A percentile compares a stretch with the other conserved stretches of the same genome.
Conservation (phyloP, 768 basidiomycete genomes). For the Amanita exitialis region DNA sequence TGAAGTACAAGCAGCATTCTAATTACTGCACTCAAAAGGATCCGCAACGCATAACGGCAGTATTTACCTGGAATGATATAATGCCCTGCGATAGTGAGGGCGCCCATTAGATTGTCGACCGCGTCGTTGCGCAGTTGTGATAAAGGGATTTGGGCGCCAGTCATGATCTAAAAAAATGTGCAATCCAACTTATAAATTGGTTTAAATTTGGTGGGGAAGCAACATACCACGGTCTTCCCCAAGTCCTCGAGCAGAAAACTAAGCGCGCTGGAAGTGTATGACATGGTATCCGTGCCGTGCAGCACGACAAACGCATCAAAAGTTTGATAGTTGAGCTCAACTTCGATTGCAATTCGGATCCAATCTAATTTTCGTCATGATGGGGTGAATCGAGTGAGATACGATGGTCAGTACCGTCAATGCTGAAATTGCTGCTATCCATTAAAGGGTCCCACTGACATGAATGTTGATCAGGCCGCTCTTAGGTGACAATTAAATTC, state of each 20-base stretch:
- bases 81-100: slow-evolving; percentile 81
- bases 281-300: slow-evolving; percentile 91
- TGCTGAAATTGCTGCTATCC: slow-evolving; percentile 86
- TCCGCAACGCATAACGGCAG: neutral
- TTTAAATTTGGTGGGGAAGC: neutral
- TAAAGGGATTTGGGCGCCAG: slow-evolving; percentile 89
- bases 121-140: slow-evolving; percentile 92
- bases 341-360: slow-evolving; percentile 85
- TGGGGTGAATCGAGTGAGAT: neutral
- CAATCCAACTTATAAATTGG: neutral
- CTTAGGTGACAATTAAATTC: slow-evolving; percentile 9
- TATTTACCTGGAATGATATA: slow-evolving; percentile 81
- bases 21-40: neutral
- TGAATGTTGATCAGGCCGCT: slow-evolving; percentile 6
- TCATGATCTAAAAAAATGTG: slow-evolving; percentile 53
- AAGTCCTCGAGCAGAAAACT: slow-evolving; percentile 90
- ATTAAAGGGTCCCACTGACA: slow-evolving; percentile 76
- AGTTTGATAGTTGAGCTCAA: slow-evolving; percentile 76
- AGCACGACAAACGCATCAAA: slow-evolving; percentile 90
- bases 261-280: slow-evolving; percentile 80
- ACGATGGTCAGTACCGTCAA: slow-evolving; percentile 39
- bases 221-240: slow-evolving; percentile 75
- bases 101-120: slow-evolving; percentile 86
- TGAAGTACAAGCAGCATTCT: slow-evolving; percentile 88
- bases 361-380: slow-evolving; percentile 43